These are phyloP conservation scores for Fusarium sp. DNA, from an alignment of 2,329 filamentous ascomycete species.

Conservation along the genomic window DNA sequence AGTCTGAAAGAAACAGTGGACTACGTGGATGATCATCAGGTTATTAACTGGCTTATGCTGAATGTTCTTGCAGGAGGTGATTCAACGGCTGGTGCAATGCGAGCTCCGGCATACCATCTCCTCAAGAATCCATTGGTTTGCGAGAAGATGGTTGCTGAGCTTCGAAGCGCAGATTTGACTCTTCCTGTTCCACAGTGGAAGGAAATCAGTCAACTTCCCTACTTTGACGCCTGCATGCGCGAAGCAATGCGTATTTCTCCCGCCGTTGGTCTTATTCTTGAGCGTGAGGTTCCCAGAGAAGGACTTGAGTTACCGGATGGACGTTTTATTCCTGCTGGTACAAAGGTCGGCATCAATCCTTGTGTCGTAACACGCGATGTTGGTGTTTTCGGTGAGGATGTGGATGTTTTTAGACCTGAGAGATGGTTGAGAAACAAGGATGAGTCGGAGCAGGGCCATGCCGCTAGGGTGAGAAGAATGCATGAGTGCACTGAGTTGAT, in stretches of 20 bases:
- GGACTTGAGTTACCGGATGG: slow-evolving; percentile 22
- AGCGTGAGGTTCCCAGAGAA: slow-evolving; percentile 25
- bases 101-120: slow-evolving; percentile 26
- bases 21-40: slow-evolving; percentile 31
- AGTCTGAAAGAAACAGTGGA: slow-evolving; percentile 33
- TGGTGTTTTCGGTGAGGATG: slow-evolving; percentile 23
- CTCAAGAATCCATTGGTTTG: slow-evolving; percentile 22
- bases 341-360: slow-evolving; percentile 32
- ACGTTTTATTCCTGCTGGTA: slow-evolving; percentile 14
- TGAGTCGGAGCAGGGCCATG: slow-evolving; percentile 9
- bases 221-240: slow-evolving; percentile 35
- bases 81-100: slow-evolving; percentile 36
- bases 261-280: slow-evolving; percentile 22
- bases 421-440: slow-evolving; percentile 16
- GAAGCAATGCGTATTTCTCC: slow-evolving; percentile 29
- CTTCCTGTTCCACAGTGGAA: slow-evolving; percentile 32
- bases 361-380: slow-evolving; percentile 29
- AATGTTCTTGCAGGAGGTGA: slow-evolving; percentile 37
- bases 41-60: slow-evolving; percentile 38
- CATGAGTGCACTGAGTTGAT: slow-evolving; percentile 33
- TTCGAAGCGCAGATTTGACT: slow-evolving; percentile 8
- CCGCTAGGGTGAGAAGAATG: slow-evolving; percentile 20
- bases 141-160: slow-evolving; percentile 29
- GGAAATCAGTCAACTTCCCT: slow-evolving; percentile 20
- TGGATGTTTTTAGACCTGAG: slow-evolving; percentile 28